phyloP scores from a whole-genome alignment of 257 asterid genomes.

The Solanum appendiculatum region DNA sequence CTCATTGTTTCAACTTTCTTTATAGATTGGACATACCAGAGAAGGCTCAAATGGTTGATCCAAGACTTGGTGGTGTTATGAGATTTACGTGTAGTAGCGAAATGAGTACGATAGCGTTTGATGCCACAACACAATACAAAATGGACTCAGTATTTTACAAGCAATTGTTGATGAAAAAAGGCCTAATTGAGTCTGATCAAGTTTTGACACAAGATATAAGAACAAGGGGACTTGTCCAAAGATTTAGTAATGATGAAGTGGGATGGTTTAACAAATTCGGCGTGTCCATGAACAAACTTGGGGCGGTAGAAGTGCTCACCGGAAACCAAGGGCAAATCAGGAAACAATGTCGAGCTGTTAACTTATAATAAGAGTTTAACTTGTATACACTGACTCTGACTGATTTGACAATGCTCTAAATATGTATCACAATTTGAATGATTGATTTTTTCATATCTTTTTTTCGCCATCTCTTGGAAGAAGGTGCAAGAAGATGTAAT shows the following conservation, averaged over 20 bases:
- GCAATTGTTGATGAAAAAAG: conserved; percentile 29
- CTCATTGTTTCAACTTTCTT: conserved; percentile 36
- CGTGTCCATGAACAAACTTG: conserved; percentile 20
- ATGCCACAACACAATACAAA: conserved; percentile 30
- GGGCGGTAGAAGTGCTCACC: conserved; percentile 34
- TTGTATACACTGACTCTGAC: background rate
- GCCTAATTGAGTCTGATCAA: conserved; percentile 51
- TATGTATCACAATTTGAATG: background rate
- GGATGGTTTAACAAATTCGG: conserved; percentile 40
- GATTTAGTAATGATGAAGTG: conserved; percentile 23
- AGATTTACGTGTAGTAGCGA: conserved; percentile 14
- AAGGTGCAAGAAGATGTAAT: background rate
- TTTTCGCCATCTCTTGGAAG: background rate
- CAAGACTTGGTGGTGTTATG: conserved; percentile 16
- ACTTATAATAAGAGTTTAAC: conserved; percentile 1
- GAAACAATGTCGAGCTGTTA: conserved; percentile 46
- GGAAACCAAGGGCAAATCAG: conserved; percentile 51
- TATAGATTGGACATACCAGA: conserved; percentile 10
- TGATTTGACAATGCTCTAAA: background rate
- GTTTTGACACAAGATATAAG: conserved; percentile 21
- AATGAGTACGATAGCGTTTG: conserved; percentile 22
- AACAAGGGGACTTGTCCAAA: conserved; percentile 16
- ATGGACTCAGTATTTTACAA: conserved; percentile 46
- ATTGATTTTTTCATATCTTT: background rate
- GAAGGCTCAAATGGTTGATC: conserved; percentile 26